Evolutionary conservation across 2,329 filamentous ascomycete species (phyloP), one percentile per base, ranked within the genome.

Genomic region (Macrophomina phaseolina): DNA sequence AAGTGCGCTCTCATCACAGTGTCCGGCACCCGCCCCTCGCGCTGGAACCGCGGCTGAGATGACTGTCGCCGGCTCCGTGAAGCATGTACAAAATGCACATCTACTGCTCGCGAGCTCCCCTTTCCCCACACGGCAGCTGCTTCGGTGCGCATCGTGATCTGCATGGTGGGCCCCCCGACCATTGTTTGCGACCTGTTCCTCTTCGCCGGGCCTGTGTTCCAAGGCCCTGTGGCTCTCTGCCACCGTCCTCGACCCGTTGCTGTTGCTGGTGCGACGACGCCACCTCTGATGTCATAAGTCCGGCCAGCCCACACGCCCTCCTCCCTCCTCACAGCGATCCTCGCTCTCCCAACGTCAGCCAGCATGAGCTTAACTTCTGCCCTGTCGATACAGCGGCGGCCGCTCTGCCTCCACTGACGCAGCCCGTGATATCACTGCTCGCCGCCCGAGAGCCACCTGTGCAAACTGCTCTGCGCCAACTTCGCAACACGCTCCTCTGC

Each of bases 281-380:
- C 49, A 52, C 49, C 61, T 64, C 61, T 64, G 61, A 64, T 64
- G 61, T 64, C 61, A 64, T 64, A 42, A 34, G 32, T 16, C 61
- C n/a, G 36, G 4, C 40, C 58, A 9, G 45, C 18, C 28, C 48
- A 14, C 48, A 18, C n/a, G 18, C 30, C 36, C 45, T 30, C 46
- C n/a, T 48, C 30, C 16, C 61, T n/a, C 61, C 12, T 9, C 48
- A 4, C 18, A 45, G 58, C 61, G 61, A 64, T 64, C 61, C 32
- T 49, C 46, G 60, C 45, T 14, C 46, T 23, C 23, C 46, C 8
- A 64, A 64, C 61, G 61, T 64, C 61, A 64, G 61, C 34, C 36
- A 42, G 48, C 61, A 64, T 64, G 61, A 64, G 46, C 60, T 61
- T 61, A 34, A 61, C 8, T 6, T 14, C 30, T 42, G 56, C 56